Evolutionary conservation across 192 early-diverging fungal genomes (phyloP), one percentile per base, ranked within the genome.

Genomic region (Backusella westeae): DNA sequence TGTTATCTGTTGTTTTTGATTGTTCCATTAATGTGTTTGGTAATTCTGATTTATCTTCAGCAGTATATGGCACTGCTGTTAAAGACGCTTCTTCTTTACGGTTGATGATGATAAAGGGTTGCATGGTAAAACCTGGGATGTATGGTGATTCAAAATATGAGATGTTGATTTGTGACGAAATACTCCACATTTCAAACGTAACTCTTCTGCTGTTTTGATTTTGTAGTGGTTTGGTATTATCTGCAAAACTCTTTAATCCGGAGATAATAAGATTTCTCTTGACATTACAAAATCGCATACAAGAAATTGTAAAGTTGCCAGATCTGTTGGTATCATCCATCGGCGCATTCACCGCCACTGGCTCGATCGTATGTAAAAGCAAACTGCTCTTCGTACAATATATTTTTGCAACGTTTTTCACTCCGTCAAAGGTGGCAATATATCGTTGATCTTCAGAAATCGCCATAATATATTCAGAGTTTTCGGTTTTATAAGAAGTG

Each of bases 271-370:
- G 21, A 34, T 46, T 46, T 46, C 70, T 23, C 9, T 42, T 26
- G 41, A 23, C 44, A 49, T 71, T 32, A 44, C 70, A 71, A 49
- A 71, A 71, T 8, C 70, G 15, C 26, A 71, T 44, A 44, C 42
- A 7, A 1, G 70, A 71, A 6, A 71, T 44, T 46, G 35, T 41
- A 32, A 46, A 71, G 26, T 71, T 5, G 12, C 10, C 29, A 1
- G 23, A 5, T 26, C 6, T 1, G 26, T n/a, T 42, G 21, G 5
- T 63, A 26, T 14, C 21, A 63, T 29, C 23, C 56, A 63, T 63
- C 1, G 21, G 21, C 29, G 23, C 7, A 21, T 63, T 63, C 21
- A 17, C 42, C 7, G 41, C 26, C 21, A 68, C 15, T 49, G 70
- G 42, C 34, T 71, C 29, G 4, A 71, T 29, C 17, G 21, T 41